These are phyloP conservation scores for Odontarrhena argentea DNA, from an alignment of 345 rosid species.

Conservation along the genomic window DNA sequence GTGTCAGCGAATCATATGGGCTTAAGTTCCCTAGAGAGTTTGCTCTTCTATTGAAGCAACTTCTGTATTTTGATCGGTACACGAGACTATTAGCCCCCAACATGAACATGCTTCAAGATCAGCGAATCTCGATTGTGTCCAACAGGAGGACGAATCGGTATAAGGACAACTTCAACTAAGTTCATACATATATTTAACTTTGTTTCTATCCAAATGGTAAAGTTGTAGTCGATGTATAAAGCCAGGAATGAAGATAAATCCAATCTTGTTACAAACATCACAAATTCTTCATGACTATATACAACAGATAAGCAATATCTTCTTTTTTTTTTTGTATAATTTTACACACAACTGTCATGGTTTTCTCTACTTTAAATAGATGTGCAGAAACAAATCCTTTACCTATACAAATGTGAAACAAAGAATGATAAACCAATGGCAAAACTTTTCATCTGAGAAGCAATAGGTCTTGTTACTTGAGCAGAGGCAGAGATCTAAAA, in stretches of 20 bases:
- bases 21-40: constrained; percentile 87
- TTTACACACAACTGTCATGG: constrained; percentile 31
- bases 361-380: constrained; percentile 29
- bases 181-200: constrained; percentile 21
- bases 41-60: constrained; percentile 98
- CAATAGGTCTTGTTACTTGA: constrained; percentile 23
- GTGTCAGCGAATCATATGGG: constrained; percentile 88
- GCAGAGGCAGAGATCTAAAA: constrained; percentile 31
- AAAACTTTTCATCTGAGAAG: constrained; percentile 24
- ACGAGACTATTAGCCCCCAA: constrained; percentile 88
- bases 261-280: constrained; percentile 32
- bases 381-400: constrained; percentile 29
- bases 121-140: constrained; percentile 78
- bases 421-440: constrained; percentile 38
- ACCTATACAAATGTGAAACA: constrained; percentile 37
- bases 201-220: background rate
- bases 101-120: constrained; percentile 96
- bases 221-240: constrained; percentile 25
- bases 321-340: constrained; percentile 4
- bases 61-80: constrained; percentile 90
- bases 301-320: constrained; percentile 22
- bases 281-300: constrained; percentile 15
- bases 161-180: constrained; percentile 50
- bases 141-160: constrained; percentile 56
- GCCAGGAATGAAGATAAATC: constrained; percentile 28